A percentile compares a stretch with the other conserved stretches of the same genome.
phyloP scores from a whole-genome alignment of 2,329 filamentous ascomycete genomes.

The Mariannaea elegans region DNA sequence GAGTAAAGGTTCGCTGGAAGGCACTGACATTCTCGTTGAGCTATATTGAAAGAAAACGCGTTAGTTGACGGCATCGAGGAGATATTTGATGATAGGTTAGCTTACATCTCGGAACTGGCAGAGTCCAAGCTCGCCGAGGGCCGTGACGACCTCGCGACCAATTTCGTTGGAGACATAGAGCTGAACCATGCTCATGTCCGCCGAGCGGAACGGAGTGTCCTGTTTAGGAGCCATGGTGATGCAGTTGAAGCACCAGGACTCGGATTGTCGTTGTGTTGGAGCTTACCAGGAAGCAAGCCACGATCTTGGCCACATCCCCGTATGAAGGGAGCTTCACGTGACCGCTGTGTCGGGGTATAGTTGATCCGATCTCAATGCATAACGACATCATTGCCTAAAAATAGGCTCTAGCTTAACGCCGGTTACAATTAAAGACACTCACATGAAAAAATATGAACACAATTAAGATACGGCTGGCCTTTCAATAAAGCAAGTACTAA shows the following conservation, averaged over 20 bases:
- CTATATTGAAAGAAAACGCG: slow-evolving; percentile 54
- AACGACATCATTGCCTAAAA: slow-evolving; percentile 3
- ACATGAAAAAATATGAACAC: no score
- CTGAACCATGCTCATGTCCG: slow-evolving; percentile 99
- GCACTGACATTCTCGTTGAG: slow-evolving; percentile 92
- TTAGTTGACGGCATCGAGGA: slow-evolving; percentile 27
- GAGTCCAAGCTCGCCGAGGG: slow-evolving; percentile 92
- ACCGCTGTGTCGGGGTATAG: background rate
- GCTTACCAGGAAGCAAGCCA: slow-evolving; percentile 42
- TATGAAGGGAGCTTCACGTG: background rate
- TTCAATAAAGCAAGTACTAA: no score
- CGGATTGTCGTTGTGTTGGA: slow-evolving; percentile 41
- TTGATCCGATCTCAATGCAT: background rate
- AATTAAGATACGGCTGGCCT: no score
- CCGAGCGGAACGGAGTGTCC: slow-evolving; percentile 99
- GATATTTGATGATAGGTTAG: slow-evolving; percentile 36
- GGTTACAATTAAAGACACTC: no score
- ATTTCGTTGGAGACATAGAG: slow-evolving; percentile 99
- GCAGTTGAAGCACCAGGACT: slow-evolving; percentile 43
- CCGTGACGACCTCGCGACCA: slow-evolving; percentile 95
- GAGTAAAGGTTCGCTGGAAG: slow-evolving; percentile 96
- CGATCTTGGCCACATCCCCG: slow-evolving; percentile 40
- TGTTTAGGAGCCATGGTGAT: slow-evolving; percentile 69
- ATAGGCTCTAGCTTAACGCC: background rate
- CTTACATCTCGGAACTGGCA: slow-evolving; percentile 98